Conservation (phyloP, 1,284 basidiomycete genomes). For the Cryptococcus sp. region DNA sequence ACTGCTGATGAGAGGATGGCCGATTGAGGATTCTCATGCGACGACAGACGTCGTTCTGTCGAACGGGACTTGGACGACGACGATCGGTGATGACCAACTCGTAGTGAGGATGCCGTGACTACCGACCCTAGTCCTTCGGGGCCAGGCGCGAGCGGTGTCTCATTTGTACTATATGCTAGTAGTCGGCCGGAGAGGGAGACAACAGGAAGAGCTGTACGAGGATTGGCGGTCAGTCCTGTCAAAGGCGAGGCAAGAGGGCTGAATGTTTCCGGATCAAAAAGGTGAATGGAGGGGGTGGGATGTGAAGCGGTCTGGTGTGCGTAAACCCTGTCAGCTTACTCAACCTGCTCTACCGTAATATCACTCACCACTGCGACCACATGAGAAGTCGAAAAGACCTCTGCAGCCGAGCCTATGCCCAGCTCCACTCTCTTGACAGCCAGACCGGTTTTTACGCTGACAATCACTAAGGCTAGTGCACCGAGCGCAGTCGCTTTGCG, state of each 20-base stretch:
- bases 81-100: slow-evolving; percentile 1
- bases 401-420: slow-evolving; percentile 26
- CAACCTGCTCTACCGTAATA: not conserved
- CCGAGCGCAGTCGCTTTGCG: slow-evolving; percentile 6
- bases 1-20: slow-evolving; percentile 42
- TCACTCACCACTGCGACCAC: slow-evolving; percentile 36
- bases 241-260: slow-evolving; percentile 17
- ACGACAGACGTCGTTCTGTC: not conserved
- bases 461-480: slow-evolving; percentile 24
- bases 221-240: slow-evolving; percentile 17
- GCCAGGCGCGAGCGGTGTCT: slow-evolving; percentile 29
- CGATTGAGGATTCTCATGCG: slow-evolving; percentile 14
- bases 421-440: slow-evolving; percentile 34
- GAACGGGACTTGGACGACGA: not conserved
- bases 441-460: slow-evolving; percentile 29
- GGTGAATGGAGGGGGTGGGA: slow-evolving; percentile 32
- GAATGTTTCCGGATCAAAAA: slow-evolving; percentile 30
- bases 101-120: slow-evolving; percentile 20
- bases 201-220: slow-evolving; percentile 27
- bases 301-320: slow-evolving; percentile 26
- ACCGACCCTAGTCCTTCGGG: slow-evolving; percentile 40
- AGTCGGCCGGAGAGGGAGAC: slow-evolving; percentile 38
- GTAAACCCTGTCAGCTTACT: not conserved
- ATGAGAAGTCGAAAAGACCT: slow-evolving; percentile 18
- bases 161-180: slow-evolving; percentile 32